Evolutionary conservation across 2,329 filamentous ascomycete species (phyloP), one percentile per base, ranked within the genome.

Genomic region (Parastagonospora nodorum): DNA sequence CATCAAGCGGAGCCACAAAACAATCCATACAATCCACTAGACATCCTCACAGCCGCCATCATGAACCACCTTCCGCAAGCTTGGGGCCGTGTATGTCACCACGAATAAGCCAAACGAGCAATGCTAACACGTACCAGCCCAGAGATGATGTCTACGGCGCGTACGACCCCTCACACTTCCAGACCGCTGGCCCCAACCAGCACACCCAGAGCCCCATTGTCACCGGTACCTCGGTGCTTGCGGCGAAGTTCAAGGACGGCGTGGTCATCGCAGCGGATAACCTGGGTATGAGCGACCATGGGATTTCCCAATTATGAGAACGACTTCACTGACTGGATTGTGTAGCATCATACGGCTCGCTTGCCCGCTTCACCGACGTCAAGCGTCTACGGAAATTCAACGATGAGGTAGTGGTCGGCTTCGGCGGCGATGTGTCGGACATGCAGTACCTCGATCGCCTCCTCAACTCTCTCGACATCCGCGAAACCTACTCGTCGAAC

Each of bases 371-470:
- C 83, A 92, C 90, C 68, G 89, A 97, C 75, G 91, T 97, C 73
- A 95, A 97, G 80, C 92, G 94, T 72, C 88, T 99, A 63, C 91
- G 91, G 67, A 84, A 86, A 66, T 97, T 97, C 77, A 90, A 92
- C 77, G 82, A 87, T 61, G 85, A 87, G 60, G 87, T 91, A 28
- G 84, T 97, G 53, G 83, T 99, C 70, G 94, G 94, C 68, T 96
- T 97, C 78, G 91, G 92, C 74, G 94, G 94, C 75, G 94, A 99
- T 80, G 88, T 99, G 66, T 96, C 90, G 60, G 94, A 99, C 81
- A 97, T 99, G 94, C 94, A 99, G 81, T 95, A 95, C 81, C 86
- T 99, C 63, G 89, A 96, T 84, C 88, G 94, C 65, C 86, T 96
- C 69, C 88, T 99, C 64, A 88, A 84, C 70, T 88, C 90, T 57